Evolutionary conservation across 2,329 filamentous ascomycete genomes (phyloP).

Genomic region (Cordyceps javanica): DNA sequence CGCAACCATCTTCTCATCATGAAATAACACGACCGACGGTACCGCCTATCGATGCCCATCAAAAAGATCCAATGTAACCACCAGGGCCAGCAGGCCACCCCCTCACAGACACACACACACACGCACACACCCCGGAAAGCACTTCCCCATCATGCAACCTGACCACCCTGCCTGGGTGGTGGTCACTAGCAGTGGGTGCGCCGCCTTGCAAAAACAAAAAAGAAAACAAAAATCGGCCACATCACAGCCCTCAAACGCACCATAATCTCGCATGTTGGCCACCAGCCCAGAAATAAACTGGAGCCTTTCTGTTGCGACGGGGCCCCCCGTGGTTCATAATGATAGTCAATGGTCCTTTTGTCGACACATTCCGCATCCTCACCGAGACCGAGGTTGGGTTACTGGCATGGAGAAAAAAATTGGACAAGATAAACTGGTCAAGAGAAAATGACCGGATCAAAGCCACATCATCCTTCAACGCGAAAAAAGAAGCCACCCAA

Average conservation of each 20-base stretch:
- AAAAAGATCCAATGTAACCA: too few relatives aligned
- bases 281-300: constrained; percentile 1
- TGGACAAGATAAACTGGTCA: neutral
- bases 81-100: too few relatives aligned
- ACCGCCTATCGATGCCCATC: too few relatives aligned
- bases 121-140: neutral
- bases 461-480: neutral
- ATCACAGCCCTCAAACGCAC: neutral
- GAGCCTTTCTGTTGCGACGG: constrained; percentile 1
- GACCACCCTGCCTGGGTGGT: too few relatives aligned
- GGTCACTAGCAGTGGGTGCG: neutral
- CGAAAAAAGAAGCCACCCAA: neutral
- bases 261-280: neutral
- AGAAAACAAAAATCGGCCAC: neutral
- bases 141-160: neutral
- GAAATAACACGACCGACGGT: too few relatives aligned
- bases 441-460: neutral
- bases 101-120: too few relatives aligned
- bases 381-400: neutral
- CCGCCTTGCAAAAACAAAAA: too few relatives aligned
- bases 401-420: neutral
- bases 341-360: neutral
- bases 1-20: too few relatives aligned
- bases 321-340: too few relatives aligned
- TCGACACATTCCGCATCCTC: neutral